Percentiles rank a stretch among this genome's conserved stretches.
These are phyloP conservation scores for Globisporangium nodosum DNA, from an alignment of 352 stramenopile species.

Conservation along the genomic window DNA sequence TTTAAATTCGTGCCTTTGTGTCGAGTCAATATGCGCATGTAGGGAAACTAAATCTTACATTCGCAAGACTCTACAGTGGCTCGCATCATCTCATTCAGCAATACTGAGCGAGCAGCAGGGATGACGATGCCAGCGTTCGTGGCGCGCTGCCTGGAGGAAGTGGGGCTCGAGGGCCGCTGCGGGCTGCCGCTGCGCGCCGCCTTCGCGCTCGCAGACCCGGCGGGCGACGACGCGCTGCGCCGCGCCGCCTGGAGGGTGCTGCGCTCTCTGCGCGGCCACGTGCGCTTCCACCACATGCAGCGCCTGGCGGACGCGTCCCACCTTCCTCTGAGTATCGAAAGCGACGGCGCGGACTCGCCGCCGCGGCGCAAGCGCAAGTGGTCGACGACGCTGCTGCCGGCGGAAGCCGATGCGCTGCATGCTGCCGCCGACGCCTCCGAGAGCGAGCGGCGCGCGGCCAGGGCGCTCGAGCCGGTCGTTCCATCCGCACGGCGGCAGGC, in stretches of 20 bases:
- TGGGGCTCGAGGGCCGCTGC: slow-evolving; percentile 70
- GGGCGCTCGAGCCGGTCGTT: slow-evolving; percentile 31
- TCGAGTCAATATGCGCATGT: no score
- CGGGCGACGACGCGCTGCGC: slow-evolving; percentile 46
- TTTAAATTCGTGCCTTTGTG: no score
- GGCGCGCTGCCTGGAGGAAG: slow-evolving; percentile 74
- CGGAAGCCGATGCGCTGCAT: slow-evolving; percentile 2
- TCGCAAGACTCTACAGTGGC: no score
- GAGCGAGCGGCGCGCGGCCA: slow-evolving; percentile 2
- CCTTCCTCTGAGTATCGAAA: not conserved
- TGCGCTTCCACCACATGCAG: slow-evolving; percentile 65
- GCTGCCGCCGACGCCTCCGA: not conserved
- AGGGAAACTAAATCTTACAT: no score
- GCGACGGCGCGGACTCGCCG: slow-evolving; percentile 2
- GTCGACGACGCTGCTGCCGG: slow-evolving; percentile 47
- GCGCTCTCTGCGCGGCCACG: slow-evolving; percentile 40
- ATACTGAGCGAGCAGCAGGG: not conserved
- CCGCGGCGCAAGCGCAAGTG: slow-evolving; percentile 60
- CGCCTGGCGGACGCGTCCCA: slow-evolving; percentile 9
- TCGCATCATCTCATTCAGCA: not conserved
- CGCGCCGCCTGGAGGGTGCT: slow-evolving; percentile 61
- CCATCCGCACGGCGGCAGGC: slow-evolving; percentile 49
- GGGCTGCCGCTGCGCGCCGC: slow-evolving; percentile 55
- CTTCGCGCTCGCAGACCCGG: slow-evolving; percentile 52
- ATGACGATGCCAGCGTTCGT: slow-evolving; percentile 60